phyloP scores from a whole-genome alignment of 768 basidiomycete species.

The Hericium erinaceus region DNA sequence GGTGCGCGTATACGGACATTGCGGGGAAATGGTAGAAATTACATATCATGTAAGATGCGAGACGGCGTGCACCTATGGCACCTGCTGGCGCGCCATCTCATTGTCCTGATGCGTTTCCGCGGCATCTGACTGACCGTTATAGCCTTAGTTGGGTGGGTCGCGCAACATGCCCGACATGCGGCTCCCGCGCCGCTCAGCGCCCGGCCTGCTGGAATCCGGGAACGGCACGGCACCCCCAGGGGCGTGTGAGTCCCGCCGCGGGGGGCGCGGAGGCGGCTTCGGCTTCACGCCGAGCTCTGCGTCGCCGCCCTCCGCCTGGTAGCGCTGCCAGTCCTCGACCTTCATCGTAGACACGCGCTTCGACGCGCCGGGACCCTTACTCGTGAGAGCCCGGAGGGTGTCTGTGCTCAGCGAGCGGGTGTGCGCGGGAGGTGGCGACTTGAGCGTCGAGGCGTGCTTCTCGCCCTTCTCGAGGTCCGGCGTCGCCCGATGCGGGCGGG shows the following conservation, averaged over 20 bases:
- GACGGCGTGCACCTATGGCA: too few relatives aligned
- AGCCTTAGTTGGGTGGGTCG: constrained; percentile 27
- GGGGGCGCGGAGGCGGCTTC: constrained; percentile 13
- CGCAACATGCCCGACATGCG: constrained; percentile 26
- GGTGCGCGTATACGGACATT: not conserved
- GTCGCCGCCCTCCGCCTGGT: constrained; percentile 42
- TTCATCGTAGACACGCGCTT: constrained; percentile 67
- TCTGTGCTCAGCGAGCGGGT: constrained; percentile 54
- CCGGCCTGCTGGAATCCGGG: constrained; percentile 30
- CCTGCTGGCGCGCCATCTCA: too few relatives aligned
- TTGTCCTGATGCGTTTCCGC: too few relatives aligned
- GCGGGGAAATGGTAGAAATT: not conserved
- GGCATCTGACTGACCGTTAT: too few relatives aligned
- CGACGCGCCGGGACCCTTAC: constrained; percentile 27
- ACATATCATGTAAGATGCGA: not conserved
- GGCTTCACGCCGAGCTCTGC: not conserved
- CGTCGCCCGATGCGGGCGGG: constrained; percentile 27
- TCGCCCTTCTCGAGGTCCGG: constrained; percentile 25
- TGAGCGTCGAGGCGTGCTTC: too few relatives aligned
- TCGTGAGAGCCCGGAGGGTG: constrained; percentile 36
- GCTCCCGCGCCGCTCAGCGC: constrained; percentile 21
- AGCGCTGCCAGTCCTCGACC: constrained; percentile 79
- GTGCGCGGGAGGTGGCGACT: constrained; percentile 18
- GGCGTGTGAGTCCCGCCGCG: constrained; percentile 26
- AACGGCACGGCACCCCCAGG: constrained; percentile 41